Evolutionary conservation across 169 alveolate species (phyloP).

Genomic region (Eimeria nieschulzi): DNA sequence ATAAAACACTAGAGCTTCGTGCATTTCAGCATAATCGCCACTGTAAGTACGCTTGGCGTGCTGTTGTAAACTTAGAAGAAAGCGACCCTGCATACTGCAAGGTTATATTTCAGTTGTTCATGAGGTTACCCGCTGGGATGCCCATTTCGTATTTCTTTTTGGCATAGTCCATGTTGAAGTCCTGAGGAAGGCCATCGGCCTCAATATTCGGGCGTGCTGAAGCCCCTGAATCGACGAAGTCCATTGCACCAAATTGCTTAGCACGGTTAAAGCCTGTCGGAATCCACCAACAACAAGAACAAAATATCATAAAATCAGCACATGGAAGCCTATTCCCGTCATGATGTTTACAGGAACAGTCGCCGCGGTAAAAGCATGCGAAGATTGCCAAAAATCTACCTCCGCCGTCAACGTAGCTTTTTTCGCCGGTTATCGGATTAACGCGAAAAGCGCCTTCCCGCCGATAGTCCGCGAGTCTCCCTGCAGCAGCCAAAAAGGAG

Average conservation of each 20-base stretch:
- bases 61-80: too few relatives aligned
- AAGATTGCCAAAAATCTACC: not conserved
- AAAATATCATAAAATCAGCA: not conserved
- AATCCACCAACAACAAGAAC: not conserved
- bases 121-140: constrained; percentile 59
- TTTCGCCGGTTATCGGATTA: constrained; percentile 58
- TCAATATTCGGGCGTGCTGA: constrained; percentile 37
- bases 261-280: constrained; percentile 24
- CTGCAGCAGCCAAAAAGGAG: constrained; percentile 14
- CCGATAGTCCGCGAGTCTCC: constrained; percentile 41
- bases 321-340: not conserved
- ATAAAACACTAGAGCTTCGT: too few relatives aligned
- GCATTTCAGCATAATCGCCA: too few relatives aligned
- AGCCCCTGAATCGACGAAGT: constrained; percentile 32
- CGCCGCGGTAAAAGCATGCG: not conserved
- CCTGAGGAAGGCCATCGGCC: constrained; percentile 65
- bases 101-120: too few relatives aligned
- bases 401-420: constrained; percentile 61
- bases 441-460: constrained; percentile 71
- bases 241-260: constrained; percentile 41
- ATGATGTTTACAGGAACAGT: not conserved
- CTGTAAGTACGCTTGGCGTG: too few relatives aligned
- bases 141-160: constrained; percentile 62
- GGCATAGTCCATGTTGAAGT: constrained; percentile 57
- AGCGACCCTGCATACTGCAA: too few relatives aligned